Evolutionary conservation across 371 early-diverging fungal species (phyloP).

Genomic region (Polyrhizophydium stewartii): DNA sequence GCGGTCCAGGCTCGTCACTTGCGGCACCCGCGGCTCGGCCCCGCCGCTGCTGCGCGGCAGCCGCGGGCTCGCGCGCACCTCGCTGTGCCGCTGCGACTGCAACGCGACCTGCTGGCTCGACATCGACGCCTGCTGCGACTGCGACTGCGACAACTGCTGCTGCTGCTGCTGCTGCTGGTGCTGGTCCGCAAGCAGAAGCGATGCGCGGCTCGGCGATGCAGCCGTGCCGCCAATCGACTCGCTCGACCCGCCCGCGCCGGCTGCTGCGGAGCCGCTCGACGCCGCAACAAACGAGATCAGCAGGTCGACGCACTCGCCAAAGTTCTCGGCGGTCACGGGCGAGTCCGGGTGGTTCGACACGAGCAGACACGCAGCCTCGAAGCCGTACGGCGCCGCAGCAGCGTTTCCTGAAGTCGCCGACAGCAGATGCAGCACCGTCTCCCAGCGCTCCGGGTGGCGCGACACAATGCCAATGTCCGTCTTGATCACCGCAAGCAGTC

Average conservation of each 20-base stretch:
- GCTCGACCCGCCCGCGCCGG: neutral
- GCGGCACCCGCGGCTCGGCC: too few species aligned
- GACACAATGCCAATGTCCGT: slow-evolving; percentile 31
- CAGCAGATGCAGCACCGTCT: slow-evolving; percentile 46
- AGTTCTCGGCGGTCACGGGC: slow-evolving; percentile 45
- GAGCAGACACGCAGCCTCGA: slow-evolving; percentile 52
- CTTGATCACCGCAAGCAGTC: slow-evolving; percentile 61
- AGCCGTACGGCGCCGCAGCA: slow-evolving; percentile 52
- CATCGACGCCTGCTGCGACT: too few species aligned
- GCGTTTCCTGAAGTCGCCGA: slow-evolving; percentile 51
- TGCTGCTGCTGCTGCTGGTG: neutral
- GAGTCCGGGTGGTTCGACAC: slow-evolving; percentile 43
- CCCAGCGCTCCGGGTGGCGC: slow-evolving; percentile 33
- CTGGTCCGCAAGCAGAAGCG: neutral
- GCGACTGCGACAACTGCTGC: too few species aligned
- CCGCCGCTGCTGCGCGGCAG: too few species aligned
- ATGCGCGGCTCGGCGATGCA: neutral
- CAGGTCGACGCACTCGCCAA: slow-evolving; percentile 64
- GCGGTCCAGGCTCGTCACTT: slow-evolving; percentile 40
- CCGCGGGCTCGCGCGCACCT: too few species aligned
- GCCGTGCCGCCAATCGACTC: neutral
- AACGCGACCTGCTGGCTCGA: too few species aligned
- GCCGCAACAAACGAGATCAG: slow-evolving; percentile 42
- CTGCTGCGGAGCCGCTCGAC: neutral
- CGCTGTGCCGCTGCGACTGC: too few species aligned